Evolutionary conservation across 106 monocot genomes (phyloP).

Genomic region (Narthecium ossifragum): DNA sequence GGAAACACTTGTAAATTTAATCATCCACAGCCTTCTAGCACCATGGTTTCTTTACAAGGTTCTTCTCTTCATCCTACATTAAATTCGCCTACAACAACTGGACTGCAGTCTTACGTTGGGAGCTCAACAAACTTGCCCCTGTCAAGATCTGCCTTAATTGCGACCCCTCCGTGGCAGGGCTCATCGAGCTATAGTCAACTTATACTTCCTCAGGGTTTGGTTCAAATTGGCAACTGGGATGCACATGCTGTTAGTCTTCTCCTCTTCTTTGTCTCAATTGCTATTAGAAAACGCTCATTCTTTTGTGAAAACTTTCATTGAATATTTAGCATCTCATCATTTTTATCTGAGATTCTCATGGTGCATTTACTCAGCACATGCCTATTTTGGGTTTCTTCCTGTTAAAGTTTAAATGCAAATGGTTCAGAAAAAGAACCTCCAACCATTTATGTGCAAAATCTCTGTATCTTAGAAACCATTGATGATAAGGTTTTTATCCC

Average conservation of each 20-base stretch:
- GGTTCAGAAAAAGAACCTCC: too few relatives aligned
- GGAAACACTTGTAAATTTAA: conserved; percentile 93
- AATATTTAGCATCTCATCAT: too few relatives aligned
- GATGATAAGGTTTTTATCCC: too few relatives aligned
- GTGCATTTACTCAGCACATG: too few relatives aligned
- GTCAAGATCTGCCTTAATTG: conserved; percentile 70
- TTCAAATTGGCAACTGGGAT: conserved; percentile 81
- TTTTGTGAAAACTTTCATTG: too few relatives aligned
- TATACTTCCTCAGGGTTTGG: conserved; percentile 79
- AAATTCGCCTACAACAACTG: conserved; percentile 51
- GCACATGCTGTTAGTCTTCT: conserved; percentile 78
- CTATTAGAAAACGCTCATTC: too few relatives aligned
- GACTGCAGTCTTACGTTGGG: conserved; percentile 54
- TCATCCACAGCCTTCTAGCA: conserved; percentile 87
- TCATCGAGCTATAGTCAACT: conserved; percentile 76
- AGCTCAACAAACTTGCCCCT: conserved; percentile 66
- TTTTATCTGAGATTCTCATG: too few relatives aligned
- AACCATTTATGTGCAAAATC: too few relatives aligned
- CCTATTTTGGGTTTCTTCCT: too few relatives aligned
- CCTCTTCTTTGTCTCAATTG: too few relatives aligned
- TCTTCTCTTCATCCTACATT: conserved; percentile 66
- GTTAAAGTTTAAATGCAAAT: too few relatives aligned
- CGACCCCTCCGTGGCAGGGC: conserved; percentile 80
- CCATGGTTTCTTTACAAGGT: conserved; percentile 52
- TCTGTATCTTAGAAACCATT: too few relatives aligned